A percentile compares a stretch with the other conserved stretches of the same genome.
These are phyloP conservation scores for Colletotrichum tabaci DNA, from an alignment of 2,329 filamentous ascomycete genomes.

Conservation along the genomic window DNA sequence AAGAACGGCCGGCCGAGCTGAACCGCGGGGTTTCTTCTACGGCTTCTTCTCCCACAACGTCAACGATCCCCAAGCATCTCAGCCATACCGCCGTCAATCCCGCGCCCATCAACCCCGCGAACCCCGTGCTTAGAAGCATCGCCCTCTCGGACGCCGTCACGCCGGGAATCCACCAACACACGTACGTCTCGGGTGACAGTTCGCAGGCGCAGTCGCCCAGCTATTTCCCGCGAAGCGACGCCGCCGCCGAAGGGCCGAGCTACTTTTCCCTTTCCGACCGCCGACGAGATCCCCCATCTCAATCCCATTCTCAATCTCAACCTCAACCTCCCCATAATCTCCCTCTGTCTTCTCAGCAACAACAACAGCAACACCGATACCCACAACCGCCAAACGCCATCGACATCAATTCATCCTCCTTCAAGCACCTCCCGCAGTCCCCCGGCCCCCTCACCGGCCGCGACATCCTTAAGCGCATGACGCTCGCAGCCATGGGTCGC, in stretches of 20 bases:
- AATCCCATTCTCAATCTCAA: conserved; percentile 23
- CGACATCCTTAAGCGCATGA: conserved; percentile 61
- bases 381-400: conserved; percentile 3
- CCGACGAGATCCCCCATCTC: not conserved
- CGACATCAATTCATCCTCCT: conserved; percentile 30
- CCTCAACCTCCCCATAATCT: not conserved
- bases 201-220: conserved; percentile 41
- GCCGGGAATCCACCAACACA: conserved; percentile 48
- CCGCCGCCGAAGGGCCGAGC: conserved; percentile 27
- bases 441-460: conserved; percentile 46
- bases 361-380: conserved; percentile 2
- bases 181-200: conserved; percentile 43
- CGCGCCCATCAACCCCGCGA: conserved; percentile 39
- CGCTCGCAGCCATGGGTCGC: conserved; percentile 58
- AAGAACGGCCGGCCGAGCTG: conserved; percentile 8
- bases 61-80: conserved; percentile 3
- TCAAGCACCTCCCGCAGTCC: conserved; percentile 27
- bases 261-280: conserved; percentile 47
- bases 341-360: not conserved
- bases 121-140: conserved; percentile 39
- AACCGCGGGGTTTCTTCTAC: conserved; percentile 10
- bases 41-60: not conserved
- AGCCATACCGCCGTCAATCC: conserved; percentile 21
- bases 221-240: conserved; percentile 44
- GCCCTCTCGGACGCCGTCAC: conserved; percentile 48